These are phyloP conservation scores for Entomortierella lignicola DNA, from an alignment of 192 early-diverging fungal species.

Conservation along the genomic window DNA sequence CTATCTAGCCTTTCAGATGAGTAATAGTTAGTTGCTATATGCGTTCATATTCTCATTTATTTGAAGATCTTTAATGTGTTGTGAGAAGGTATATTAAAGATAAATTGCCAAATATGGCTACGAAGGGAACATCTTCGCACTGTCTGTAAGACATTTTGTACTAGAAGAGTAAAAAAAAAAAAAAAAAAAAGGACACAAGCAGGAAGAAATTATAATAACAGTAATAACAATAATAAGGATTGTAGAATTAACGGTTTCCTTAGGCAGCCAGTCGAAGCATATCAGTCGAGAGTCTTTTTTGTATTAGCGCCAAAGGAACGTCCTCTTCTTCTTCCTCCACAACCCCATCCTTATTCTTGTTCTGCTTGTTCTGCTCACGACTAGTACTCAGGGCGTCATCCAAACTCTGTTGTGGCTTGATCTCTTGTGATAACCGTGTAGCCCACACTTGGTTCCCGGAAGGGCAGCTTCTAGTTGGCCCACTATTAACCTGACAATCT, in stretches of 20 bases:
- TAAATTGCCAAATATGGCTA: too few species aligned
- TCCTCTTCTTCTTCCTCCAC: constrained; percentile 39
- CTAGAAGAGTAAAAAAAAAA: too few species aligned
- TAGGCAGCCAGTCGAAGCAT: constrained; percentile 6
- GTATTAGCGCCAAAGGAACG: constrained; percentile 37
- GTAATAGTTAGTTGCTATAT: too few species aligned
- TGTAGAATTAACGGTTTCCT: too few species aligned
- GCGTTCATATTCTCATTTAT: too few species aligned
- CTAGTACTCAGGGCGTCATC: constrained; percentile 5
- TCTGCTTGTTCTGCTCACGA: constrained; percentile 5
- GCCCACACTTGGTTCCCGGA: neutral
- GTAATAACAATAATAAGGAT: too few species aligned
- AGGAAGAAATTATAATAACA: too few species aligned
- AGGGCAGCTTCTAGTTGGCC: neutral
- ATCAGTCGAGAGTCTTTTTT: constrained; percentile 24
- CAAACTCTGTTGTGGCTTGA: constrained; percentile 5
- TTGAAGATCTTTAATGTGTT: too few species aligned
- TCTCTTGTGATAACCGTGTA: neutral
- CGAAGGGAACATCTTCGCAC: neutral
- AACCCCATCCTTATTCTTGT: neutral
- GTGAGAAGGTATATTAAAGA: too few species aligned
- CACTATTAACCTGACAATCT: neutral
- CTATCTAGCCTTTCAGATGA: constrained; percentile 34
- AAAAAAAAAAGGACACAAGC: too few species aligned
- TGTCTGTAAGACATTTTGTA: too few species aligned